These are phyloP conservation scores for Aulographum hederae DNA, from an alignment of 2,329 filamentous ascomycete species.

Conservation along the genomic window DNA sequence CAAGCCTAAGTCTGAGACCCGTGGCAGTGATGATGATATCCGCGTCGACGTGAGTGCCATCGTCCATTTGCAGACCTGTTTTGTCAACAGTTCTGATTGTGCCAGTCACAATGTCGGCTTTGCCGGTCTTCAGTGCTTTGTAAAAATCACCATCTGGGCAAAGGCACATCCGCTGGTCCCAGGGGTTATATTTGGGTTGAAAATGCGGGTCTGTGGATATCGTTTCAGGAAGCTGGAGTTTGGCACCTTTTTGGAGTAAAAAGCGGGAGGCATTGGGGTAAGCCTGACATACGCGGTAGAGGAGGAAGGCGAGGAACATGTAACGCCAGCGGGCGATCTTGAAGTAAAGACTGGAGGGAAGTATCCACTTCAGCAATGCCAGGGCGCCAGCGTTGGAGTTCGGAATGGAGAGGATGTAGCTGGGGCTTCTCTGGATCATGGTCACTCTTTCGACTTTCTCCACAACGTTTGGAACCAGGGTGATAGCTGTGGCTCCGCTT, in stretches of 20 bases:
- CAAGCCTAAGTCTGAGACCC: conserved; percentile 37
- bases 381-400: conserved; percentile 7
- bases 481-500: conserved; percentile 63
- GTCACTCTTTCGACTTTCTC: conserved; percentile 48
- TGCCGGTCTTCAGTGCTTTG: conserved; percentile 29
- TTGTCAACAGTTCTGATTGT: conserved; percentile 32
- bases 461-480: conserved; percentile 52
- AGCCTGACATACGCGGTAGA: conserved; percentile 30
- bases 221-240: conserved; percentile 30
- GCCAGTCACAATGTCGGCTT: conserved; percentile 35
- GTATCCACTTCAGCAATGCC: conserved; percentile 6
- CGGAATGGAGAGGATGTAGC: conserved; percentile 43
- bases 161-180: conserved; percentile 61
- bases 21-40: conserved; percentile 50
- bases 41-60: conserved; percentile 29
- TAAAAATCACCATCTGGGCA: conserved; percentile 44
- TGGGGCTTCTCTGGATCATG: conserved; percentile 66
- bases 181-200: conserved; percentile 28
- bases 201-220: conserved; percentile 25
- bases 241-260: conserved; percentile 28
- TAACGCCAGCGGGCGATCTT: conserved; percentile 33
- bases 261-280: conserved; percentile 33
- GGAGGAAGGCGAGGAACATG: conserved; percentile 27
- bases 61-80: conserved; percentile 29
- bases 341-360: conserved; percentile 30